A percentile compares a stretch with the other conserved stretches of the same genome.
Conservation (phyloP, 768 basidiomycete genomes). For the Mycena rebaudengoi region DNA sequence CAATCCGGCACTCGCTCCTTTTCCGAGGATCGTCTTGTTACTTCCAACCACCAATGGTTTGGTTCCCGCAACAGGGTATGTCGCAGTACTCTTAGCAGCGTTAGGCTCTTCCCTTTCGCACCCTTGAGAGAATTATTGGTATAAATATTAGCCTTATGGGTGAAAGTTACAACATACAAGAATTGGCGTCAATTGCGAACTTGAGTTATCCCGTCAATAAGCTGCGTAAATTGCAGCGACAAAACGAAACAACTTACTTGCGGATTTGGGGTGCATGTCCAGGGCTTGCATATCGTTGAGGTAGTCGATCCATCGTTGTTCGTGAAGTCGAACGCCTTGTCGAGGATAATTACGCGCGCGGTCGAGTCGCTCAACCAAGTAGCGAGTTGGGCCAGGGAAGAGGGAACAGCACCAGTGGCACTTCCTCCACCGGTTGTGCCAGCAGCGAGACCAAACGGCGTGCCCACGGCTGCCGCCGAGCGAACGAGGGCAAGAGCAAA, state of each 20-base stretch:
- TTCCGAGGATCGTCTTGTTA: constrained; percentile 37
- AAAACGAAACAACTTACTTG: constrained; percentile 19
- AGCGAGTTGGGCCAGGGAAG: constrained; percentile 30
- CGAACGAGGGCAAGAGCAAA: constrained; percentile 12
- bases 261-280: constrained; percentile 36
- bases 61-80: constrained; percentile 28
- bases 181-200: constrained; percentile 12
- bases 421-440: constrained; percentile 35
- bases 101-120: constrained; percentile 29
- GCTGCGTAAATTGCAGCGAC: too few species aligned
- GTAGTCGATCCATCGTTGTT: constrained; percentile 29
- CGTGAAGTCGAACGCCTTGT: constrained; percentile 32
- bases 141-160: not conserved
- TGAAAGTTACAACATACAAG: not conserved
- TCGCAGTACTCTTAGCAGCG: constrained; percentile 27
- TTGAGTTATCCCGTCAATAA: not conserved
- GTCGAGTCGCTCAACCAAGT: constrained; percentile 36
- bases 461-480: constrained; percentile 10
- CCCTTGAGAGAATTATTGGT: constrained; percentile 7
- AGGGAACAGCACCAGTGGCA: constrained; percentile 29
- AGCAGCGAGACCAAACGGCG: constrained; percentile 30
- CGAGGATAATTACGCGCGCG: constrained; percentile 31
- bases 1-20: constrained; percentile 32
- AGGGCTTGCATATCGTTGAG: constrained; percentile 29
- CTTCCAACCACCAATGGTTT: constrained; percentile 31